Conservation (phyloP, 1,139 yeast species). For the Saccharomycopsis crataegensis region DNA sequence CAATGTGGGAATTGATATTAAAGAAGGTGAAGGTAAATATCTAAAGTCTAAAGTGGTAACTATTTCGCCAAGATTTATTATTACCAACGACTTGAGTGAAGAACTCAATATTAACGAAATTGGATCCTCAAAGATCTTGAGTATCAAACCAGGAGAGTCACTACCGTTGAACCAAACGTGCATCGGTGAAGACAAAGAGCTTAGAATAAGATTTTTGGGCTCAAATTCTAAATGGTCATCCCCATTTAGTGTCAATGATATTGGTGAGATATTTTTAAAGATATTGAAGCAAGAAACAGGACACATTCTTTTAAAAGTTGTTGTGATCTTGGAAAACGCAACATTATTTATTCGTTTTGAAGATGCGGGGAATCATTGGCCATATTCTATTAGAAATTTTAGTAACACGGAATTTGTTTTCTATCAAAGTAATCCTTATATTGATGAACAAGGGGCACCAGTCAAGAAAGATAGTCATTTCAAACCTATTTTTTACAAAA, state of each 20-base stretch:
- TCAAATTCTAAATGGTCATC: conserved; percentile 72
- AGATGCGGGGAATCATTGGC: conserved; percentile 81
- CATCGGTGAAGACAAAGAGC: conserved; percentile 39
- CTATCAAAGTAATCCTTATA: conserved; percentile 78
- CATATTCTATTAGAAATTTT: conserved; percentile 83
- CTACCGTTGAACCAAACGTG: conserved; percentile 42
- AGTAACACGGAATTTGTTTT: conserved; percentile 78
- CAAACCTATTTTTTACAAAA: conserved; percentile 66
- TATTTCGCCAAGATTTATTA: conserved; percentile 73
- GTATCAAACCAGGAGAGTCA: conserved; percentile 41
- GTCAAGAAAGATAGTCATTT: conserved; percentile 36
- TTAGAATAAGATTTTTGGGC: conserved; percentile 53
- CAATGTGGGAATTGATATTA: conserved; percentile 65
- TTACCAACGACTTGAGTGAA: conserved; percentile 54
- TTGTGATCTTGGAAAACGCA: conserved; percentile 69
- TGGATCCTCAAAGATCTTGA: conserved; percentile 45
- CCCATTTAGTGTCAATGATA: conserved; percentile 75
- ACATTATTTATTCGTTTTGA: conserved; percentile 71
- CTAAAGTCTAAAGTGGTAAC: conserved; percentile 70
- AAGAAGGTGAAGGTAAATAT: conserved; percentile 87
- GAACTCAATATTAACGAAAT: conserved; percentile 61
- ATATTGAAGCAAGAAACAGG: conserved; percentile 56
- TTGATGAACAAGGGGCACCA: conserved; percentile 64
- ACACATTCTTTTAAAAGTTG: conserved; percentile 64
- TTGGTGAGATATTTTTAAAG: conserved; percentile 75